Percentiles rank a stretch among this genome's conserved stretches.
phyloP scores from a whole-genome alignment of 176 grass and related monocot genomes.

The Triticum timopheevii region DNA sequence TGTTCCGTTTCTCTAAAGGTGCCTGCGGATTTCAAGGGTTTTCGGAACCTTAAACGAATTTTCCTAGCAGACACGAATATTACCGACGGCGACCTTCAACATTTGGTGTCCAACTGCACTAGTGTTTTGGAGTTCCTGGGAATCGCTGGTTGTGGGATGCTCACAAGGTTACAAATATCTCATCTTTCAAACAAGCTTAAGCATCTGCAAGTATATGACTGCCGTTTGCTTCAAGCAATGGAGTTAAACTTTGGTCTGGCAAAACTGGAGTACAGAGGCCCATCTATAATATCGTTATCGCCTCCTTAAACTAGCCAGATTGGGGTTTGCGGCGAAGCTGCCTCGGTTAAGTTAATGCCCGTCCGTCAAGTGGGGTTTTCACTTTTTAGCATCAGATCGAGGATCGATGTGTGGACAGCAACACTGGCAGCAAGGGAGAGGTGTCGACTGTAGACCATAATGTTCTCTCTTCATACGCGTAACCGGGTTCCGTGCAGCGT shows the following conservation, averaged over 20 bases:
- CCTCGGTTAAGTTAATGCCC: no score
- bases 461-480: no score
- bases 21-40: neutral
- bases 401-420: no score
- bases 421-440: no score
- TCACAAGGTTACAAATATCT: neutral
- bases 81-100: neutral
- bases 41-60: constrained; percentile 2
- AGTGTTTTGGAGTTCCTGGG: neutral
- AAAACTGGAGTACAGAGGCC: neutral
- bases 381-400: no score
- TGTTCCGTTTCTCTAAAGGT: neutral
- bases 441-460: no score
- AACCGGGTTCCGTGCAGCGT: no score
- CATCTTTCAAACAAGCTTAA: neutral
- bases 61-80: neutral
- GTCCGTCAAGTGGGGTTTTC: no score
- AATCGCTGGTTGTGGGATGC: neutral
- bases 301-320: neutral
- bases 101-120: neutral
- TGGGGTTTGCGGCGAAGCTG: no score
- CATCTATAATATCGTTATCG: neutral
- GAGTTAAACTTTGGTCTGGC: neutral
- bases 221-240: neutral
- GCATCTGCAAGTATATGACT: neutral